Base-by-base conservation (phyloP, 148 eudicot genomes). In the Rhododendron williamsianum region DNA sequence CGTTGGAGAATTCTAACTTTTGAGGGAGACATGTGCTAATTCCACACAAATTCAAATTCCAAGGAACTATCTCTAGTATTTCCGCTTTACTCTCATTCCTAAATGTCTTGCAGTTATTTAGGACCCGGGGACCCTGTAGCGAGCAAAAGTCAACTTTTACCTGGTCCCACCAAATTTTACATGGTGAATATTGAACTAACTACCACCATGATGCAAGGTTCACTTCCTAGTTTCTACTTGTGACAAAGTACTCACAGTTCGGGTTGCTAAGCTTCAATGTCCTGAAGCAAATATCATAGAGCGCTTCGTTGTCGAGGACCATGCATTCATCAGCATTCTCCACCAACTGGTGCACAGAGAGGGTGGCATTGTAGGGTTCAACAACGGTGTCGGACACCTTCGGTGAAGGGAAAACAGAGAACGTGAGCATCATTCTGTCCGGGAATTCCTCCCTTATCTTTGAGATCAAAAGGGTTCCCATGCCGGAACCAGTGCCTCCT, bases 271-370 rank as follows among this genome's bases (percentile, higher is more conserved):
- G 72, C 72, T 65, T 65, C 72, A 65, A 65, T n/a, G 72, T 65
- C 72, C 72, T 65, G 4, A 65, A 9, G 72, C 72, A 65, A 65
- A 65, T 65, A n/a, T 65, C 72, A 3, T 65, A 65, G 33, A 65
- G 72, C 8, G 72, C 72, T 65, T 65, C 72, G 9, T 65, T 65
- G 72, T 67, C 72, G 10, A 67, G 72, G 72, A 67, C 96, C 96
- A 94, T 94, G 86, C 96, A 94, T 80, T 94, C 97, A 84, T 94
- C 97, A 18, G 97, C 95, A 82, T 94, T 94, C 86, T 94, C 97
- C 4, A 94, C 97, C 87, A 94, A 77, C 86, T 94, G 97, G 82
- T 94, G 96, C 72, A 94, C 96, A 0, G 96, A 94, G 54, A 94
- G 93, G 27, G 96, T 94, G n/a, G 96, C 96, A 83, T 94, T 94